Conservation (phyloP, 2,329 filamentous ascomycete genomes). For the Tolypocladium tropicale region DNA sequence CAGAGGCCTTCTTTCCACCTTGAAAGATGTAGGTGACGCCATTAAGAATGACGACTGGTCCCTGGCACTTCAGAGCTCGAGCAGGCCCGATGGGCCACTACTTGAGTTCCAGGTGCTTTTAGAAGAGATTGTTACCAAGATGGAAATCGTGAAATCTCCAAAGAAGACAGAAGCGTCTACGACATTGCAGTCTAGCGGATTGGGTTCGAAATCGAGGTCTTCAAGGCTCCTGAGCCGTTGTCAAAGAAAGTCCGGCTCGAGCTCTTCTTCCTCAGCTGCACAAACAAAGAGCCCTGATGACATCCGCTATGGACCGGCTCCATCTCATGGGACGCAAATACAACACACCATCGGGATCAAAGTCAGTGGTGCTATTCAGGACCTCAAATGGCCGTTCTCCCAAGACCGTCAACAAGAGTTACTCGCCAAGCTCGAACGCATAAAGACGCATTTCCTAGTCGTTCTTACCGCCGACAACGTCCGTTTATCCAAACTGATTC, state of each 20-base stretch:
- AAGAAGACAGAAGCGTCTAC: background rate
- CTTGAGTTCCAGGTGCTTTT: background rate
- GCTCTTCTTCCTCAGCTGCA: background rate
- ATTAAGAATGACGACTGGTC: background rate
- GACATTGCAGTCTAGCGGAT: background rate
- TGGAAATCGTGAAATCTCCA: background rate
- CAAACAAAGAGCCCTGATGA: background rate
- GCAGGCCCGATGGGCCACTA: background rate
- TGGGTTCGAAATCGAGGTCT: background rate
- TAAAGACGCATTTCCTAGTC: background rate
- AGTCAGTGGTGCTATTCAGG: background rate
- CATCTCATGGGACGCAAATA: background rate
- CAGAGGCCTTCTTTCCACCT: background rate
- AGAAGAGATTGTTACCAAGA: background rate
- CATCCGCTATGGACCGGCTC: background rate
- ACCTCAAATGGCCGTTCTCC: background rate
- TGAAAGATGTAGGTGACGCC: background rate
- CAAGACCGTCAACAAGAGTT: background rate
- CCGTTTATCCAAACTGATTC: background rate
- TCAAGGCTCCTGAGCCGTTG: background rate
- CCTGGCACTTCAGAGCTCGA: background rate
- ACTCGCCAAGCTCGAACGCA: background rate
- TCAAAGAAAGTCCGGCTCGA: background rate
- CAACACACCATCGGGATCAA: background rate
- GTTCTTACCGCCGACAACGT: background rate